Evolutionary conservation across 148 eudicot genomes (phyloP).

Genomic region (Rhododendron ferrugineum): DNA sequence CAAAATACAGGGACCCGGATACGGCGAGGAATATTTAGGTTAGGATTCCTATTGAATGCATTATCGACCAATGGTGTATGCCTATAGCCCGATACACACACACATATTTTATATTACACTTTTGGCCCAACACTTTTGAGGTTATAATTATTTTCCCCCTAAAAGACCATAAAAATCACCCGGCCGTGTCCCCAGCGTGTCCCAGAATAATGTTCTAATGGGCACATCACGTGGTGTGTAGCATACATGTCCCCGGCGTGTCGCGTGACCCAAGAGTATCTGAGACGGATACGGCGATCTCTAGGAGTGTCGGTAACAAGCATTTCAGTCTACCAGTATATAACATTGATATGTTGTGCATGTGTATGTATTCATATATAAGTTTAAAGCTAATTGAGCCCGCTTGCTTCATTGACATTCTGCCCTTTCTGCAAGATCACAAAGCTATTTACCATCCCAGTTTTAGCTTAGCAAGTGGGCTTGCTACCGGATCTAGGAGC

Average conservation of each 20-base stretch:
- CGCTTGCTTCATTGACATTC: not conserved
- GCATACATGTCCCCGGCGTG: not conserved
- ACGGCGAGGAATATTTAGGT: not conserved
- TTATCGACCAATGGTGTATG: not conserved
- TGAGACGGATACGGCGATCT: not conserved
- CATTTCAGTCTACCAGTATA: not conserved
- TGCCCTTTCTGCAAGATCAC: not conserved
- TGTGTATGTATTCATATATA: not conserved
- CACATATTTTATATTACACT: too few species aligned
- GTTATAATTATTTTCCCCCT: not conserved
- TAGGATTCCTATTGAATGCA: not conserved
- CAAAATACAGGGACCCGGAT: not conserved
- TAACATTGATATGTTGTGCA: not conserved
- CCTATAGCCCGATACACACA: not conserved
- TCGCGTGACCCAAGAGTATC: not conserved
- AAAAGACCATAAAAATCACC: not conserved
- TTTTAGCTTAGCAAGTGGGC: conserved; percentile 3
- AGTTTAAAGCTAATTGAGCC: not conserved
- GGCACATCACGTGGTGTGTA: not conserved
- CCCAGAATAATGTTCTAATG: not conserved
- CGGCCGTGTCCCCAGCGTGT: not conserved
- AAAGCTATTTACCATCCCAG: not conserved
- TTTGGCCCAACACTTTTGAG: not conserved
- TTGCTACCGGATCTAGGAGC: not conserved
- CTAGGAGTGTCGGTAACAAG: not conserved